Base-by-base conservation (phyloP, 176 grass and related monocot genomes). In the Bromus sterilis region DNA sequence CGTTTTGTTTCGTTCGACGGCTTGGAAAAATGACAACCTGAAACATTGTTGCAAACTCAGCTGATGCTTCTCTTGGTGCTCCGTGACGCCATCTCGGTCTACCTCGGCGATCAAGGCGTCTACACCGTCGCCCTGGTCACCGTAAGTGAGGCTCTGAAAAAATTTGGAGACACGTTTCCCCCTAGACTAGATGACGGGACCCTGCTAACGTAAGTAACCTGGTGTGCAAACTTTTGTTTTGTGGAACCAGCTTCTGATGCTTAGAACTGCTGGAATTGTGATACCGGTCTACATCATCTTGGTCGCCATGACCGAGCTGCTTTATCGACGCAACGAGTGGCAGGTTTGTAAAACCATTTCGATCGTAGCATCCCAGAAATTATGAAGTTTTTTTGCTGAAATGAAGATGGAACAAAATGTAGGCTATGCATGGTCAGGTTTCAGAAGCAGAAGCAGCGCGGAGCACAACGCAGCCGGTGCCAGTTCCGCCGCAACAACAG, bases 271-370 rank as follows among this genome's bases (percentile, higher is more conserved):
- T 24, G 92, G 81, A 30, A 81, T 89, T 15, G 86, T 91, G 34
- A 60, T 94, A 65, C 89, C 92, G 0, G 70, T 94, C n/a, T 87
- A 91, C 76, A 74, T 94, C 24, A 84, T 89, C 36, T 7, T 89
- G 72, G 57, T 88, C 9, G 74, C 86, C 2, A 16, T 91, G n/a
- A 82, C 72, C 0, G 49, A 88, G 11, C 76, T 87, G 28, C 89
- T 87, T 71, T 78, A 79, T 28, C 76, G 76, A 4, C 84, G 61
- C 56, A 83, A 63, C 6, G 86, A 78, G 24, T 84, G 24, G 73
- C 89, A 88, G 85, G 89, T 91, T 56, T 59, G 78, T 62, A 57
- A 13, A 53, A 42, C 67, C 16, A 10, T 11, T 72, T 58, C 7
- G 0, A 21, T 66, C 32, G 6, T 1, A 35, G 11, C 3, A 7